Evolutionary conservation across 805 yeast genomes (phyloP).

Genomic region (Wickerhamiella sorbophila): DNA sequence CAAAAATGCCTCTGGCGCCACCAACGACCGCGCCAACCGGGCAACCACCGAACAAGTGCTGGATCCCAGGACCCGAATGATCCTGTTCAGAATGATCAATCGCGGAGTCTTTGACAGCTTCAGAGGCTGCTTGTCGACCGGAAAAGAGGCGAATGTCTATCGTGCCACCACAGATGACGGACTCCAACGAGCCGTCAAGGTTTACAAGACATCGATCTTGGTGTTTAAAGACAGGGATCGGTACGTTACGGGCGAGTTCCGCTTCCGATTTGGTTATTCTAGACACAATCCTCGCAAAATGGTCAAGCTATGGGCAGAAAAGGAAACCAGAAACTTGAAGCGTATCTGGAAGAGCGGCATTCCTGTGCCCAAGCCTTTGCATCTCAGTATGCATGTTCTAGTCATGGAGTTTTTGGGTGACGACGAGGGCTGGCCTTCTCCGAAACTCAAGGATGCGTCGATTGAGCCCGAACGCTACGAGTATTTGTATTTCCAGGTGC

Average conservation of each 20-base stretch:
- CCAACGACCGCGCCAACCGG: constrained; percentile 68
- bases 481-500: constrained; percentile 58
- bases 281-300: constrained; percentile 91
- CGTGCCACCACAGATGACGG: constrained; percentile 38
- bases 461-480: constrained; percentile 47
- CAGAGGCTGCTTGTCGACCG: constrained; percentile 90
- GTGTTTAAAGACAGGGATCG: constrained; percentile 96
- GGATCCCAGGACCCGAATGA: constrained; percentile 84
- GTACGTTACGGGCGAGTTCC: constrained; percentile 89
- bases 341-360: constrained; percentile 65
- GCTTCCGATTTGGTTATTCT: constrained; percentile 72
- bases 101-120: constrained; percentile 73
- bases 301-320: constrained; percentile 98
- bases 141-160: constrained; percentile 97
- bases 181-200: constrained; percentile 71
- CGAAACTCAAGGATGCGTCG: constrained; percentile 72
- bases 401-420: constrained; percentile 88
- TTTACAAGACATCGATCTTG: constrained; percentile 87
- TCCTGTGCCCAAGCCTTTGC: constrained; percentile 89
- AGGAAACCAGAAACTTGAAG: constrained; percentile 85
- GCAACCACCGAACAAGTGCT: constrained; percentile 95
- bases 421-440: constrained; percentile 71
- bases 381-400: constrained; percentile 74
- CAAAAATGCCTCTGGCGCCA: constrained; percentile 13
- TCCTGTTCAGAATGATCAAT: constrained; percentile 65